A percentile compares a stretch with the other conserved stretches of the same genome.
Conservation (phyloP, 2,329 filamentous ascomycete species). For the Colletotrichum sansevieriae region DNA sequence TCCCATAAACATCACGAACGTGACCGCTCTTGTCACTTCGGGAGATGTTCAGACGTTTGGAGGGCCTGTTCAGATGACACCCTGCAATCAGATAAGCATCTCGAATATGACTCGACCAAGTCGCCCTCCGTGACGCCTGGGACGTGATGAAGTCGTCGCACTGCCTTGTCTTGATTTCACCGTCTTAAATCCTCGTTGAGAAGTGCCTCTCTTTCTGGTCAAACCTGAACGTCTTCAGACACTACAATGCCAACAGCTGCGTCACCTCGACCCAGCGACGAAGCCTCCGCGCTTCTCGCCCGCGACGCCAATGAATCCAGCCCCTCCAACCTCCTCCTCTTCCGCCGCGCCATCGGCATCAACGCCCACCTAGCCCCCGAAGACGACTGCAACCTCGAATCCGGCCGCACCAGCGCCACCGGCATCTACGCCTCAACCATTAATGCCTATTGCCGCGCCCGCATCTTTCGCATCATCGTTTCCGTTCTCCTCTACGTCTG, state of each 20-base stretch:
- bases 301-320: slow-evolving; percentile 39
- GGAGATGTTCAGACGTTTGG: background rate
- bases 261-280: slow-evolving; percentile 2
- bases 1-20: background rate
- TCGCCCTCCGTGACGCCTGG: background rate
- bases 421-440: slow-evolving; percentile 59
- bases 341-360: slow-evolving; percentile 59
- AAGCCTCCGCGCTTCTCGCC: slow-evolving; percentile 26
- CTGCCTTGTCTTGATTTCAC: too few species aligned
- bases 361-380: slow-evolving; percentile 47
- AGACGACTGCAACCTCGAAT: slow-evolving; percentile 49
- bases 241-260: slow-evolving; percentile 25
- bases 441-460: slow-evolving; percentile 48
- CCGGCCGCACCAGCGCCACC: slow-evolving; percentile 50
- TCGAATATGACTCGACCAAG: too few species aligned
- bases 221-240: too few species aligned
- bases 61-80: background rate
- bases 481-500: slow-evolving; percentile 56
- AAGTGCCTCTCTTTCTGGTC: too few species aligned
- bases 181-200: too few species aligned
- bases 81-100: background rate
- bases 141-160: slow-evolving; percentile 5
- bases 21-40: slow-evolving; percentile 7
- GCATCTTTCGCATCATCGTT: slow-evolving; percentile 51
- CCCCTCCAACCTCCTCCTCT: slow-evolving; percentile 57